phyloP scores from a whole-genome alignment of 1,139 yeast genomes.

The Cylindricascospora bacillispora region DNA sequence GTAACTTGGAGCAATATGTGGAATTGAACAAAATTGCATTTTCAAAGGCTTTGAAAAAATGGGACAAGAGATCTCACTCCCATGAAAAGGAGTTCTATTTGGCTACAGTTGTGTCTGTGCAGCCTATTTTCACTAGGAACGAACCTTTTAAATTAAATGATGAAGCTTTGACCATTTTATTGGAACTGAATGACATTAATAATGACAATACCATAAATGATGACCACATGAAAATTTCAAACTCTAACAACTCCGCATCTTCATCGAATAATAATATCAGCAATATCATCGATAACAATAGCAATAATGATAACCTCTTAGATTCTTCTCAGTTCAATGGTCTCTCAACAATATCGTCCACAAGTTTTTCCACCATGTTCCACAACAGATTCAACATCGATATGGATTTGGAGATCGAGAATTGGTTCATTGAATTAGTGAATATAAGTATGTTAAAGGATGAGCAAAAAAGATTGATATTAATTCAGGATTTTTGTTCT shows the following conservation, averaged over 20 bases:
- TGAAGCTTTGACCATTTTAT: constrained; percentile 36
- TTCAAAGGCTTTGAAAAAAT: constrained; percentile 85
- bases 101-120: constrained; percentile 87
- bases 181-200: constrained; percentile 68
- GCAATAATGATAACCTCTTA: background rate
- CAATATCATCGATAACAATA: background rate
- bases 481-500: constrained; percentile 14
- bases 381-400: too few species aligned
- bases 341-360: too few species aligned
- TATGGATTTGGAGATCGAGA: constrained; percentile 21
- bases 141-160: constrained; percentile 81
- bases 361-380: too few species aligned
- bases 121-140: constrained; percentile 88
- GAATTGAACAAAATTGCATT: constrained; percentile 93
- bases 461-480: constrained; percentile 14
- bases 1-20: constrained; percentile 80
- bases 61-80: constrained; percentile 95
- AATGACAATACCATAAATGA: constrained; percentile 49
- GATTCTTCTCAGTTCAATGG: too few species aligned
- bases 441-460: constrained; percentile 23
- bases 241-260: background rate
- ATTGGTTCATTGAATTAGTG: constrained; percentile 24
- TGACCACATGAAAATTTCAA: too few species aligned
- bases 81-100: constrained; percentile 87
- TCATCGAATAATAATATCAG: background rate